Conservation (phyloP, 176 grass and related monocot species). For the Elaeis guineensis region DNA sequence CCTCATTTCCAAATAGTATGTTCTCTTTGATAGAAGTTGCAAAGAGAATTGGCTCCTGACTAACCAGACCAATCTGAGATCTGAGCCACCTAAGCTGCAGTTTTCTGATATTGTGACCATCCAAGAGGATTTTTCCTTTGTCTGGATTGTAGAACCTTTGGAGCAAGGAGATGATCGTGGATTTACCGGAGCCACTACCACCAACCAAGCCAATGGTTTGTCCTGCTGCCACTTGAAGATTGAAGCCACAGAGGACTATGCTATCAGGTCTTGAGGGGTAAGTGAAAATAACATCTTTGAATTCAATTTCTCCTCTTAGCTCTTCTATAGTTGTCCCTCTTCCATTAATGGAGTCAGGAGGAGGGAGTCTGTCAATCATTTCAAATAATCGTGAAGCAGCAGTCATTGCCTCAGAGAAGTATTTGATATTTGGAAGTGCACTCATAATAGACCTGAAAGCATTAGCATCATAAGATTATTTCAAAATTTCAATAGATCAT, state of each 20-base stretch:
- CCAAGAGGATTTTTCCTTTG: neutral
- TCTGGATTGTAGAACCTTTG: slow-evolving; percentile 12
- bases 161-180: slow-evolving; percentile 7
- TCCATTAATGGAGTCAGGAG: too few species aligned
- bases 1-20: slow-evolving; percentile 13
- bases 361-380: too few species aligned
- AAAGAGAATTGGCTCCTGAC: slow-evolving; percentile 15
- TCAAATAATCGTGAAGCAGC: too few species aligned
- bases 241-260: neutral
- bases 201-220: slow-evolving; percentile 10
- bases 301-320: neutral
- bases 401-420: too few species aligned
- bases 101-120: slow-evolving; percentile 9
- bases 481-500: too few species aligned
- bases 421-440: too few species aligned
- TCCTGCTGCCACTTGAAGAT: slow-evolving; percentile 1
- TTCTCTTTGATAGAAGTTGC: slow-evolving; percentile 14
- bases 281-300: neutral
- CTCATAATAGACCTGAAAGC: too few species aligned
- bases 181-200: slow-evolving; percentile 14
- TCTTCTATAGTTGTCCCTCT: too few species aligned
- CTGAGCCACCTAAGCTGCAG: slow-evolving; percentile 12
- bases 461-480: too few species aligned
- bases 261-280: slow-evolving; percentile 12
- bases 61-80: slow-evolving; percentile 19